phyloP scores from a whole-genome alignment of 371 early-diverging fungal genomes.

The Mortierella sp. region DNA sequence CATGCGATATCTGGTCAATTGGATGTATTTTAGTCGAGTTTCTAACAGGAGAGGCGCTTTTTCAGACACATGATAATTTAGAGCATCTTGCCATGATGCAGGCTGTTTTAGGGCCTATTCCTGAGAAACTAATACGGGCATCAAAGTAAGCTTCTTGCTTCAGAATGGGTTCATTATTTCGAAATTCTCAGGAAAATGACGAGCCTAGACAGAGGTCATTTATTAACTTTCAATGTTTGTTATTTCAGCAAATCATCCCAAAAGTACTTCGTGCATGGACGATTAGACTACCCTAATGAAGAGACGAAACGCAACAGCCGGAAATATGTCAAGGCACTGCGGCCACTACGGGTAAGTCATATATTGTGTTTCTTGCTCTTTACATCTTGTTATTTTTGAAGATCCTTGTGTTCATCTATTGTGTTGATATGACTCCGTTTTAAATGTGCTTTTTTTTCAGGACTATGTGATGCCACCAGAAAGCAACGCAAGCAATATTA shows the following conservation, averaged over 20 bases:
- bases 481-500: neutral
- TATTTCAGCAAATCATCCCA: conserved; percentile 60
- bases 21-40: conserved; percentile 97
- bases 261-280: conserved; percentile 71
- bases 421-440: no score
- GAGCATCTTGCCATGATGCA: conserved; percentile 85
- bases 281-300: conserved; percentile 73
- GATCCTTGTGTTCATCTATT: no score
- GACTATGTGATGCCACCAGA: conserved; percentile 37
- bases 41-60: conserved; percentile 94
- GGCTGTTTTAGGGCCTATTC: conserved; percentile 68
- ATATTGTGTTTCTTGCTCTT: neutral
- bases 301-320: conserved; percentile 73
- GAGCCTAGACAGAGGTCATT: neutral
- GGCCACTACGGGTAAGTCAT: conserved; percentile 64
- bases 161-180: neutral
- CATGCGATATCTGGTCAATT: conserved; percentile 98
- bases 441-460: neutral
- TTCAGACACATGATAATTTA: conserved; percentile 92
- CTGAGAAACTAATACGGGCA: conserved; percentile 57
- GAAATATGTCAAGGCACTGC: conserved; percentile 76
- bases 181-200: neutral
- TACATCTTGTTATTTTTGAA: neutral
- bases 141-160: conserved; percentile 54
- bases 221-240: neutral